Base-by-base conservation (phyloP, 2,329 filamentous ascomycete genomes). In the Magnaporthiopsis incrustans region DNA sequence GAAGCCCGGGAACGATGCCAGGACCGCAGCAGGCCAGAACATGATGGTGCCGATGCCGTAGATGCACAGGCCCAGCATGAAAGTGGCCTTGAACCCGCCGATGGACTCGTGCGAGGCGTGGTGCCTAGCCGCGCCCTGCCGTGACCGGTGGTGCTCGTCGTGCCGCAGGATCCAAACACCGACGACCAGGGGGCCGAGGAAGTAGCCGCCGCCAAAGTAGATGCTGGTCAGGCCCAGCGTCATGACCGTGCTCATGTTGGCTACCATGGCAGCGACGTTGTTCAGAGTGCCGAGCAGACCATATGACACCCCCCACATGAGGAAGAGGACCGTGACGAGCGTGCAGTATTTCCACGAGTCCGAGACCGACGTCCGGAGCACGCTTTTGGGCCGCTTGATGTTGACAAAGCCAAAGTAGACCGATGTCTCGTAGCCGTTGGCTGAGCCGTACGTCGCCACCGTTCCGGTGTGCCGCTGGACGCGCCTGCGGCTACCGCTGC, bases 261-360 rank as follows among this genome's bases (percentile, higher is more conserved):
- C 82, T 7, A 91, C 82, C 15, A 75, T 71, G 50, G 88, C 85
- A 63, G 92, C 87, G 30, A 86, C 85, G 26, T 82, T 82, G 72
- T 96, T 96, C 33, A 97, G 82, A 0, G 88, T 89, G 70, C 95
- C 92, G 3, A 97, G 79, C 2, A 97, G 82, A 0, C 93, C 93
- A 69, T 97, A 97, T 0, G 92, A 92, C 65, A 97, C 89, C 0
- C 93, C 93, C 92, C 92, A 70, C 3, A 97, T 78, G 67, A 96
- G 87, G 76, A 97, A 96, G 0, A 97, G 79, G 8, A 93, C 83
- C 1, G 90, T 91, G 27, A 96, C 91, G 67, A 91, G 80, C 22
- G 84, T 81, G 70, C 90, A 88, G 67, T 91, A 91, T 67, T 87
- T 89, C 68, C 90, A 77, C 0, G 88, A 90, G 67, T 92, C 89